These are phyloP conservation scores for Dictyostelium intermedium DNA, from an alignment of 78 protist genomes.

Conservation along the genomic window DNA sequence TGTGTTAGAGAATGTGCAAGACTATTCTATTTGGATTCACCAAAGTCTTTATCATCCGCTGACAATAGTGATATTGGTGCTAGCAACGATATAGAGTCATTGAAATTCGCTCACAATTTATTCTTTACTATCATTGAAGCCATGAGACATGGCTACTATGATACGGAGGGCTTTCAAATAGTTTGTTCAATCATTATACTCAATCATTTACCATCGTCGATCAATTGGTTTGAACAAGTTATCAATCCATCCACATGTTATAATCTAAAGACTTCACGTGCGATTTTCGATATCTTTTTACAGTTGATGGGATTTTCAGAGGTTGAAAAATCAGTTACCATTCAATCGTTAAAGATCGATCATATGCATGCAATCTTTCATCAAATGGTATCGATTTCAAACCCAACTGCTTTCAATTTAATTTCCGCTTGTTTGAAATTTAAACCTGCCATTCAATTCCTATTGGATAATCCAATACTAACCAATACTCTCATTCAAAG, in stretches of 20 bases:
- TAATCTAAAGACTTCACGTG: background rate
- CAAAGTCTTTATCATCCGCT: background rate
- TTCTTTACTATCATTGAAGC: slow-evolving; percentile 4
- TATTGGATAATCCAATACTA: background rate
- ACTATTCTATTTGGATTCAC: slow-evolving; percentile 5
- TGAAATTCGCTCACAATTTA: background rate
- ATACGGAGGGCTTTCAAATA: background rate
- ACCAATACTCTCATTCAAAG: background rate
- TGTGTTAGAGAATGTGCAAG: slow-evolving; percentile 32
- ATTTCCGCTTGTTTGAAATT: background rate
- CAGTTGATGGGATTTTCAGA: background rate
- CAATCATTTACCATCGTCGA: background rate
- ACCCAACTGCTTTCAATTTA: background rate
- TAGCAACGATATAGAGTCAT: background rate
- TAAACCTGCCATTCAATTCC: background rate
- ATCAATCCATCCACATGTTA: background rate
- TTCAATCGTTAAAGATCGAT: background rate
- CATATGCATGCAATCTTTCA: background rate
- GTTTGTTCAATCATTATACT: background rate
- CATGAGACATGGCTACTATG: background rate
- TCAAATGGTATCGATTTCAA: background rate
- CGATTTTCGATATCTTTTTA: background rate
- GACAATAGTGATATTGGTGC: background rate
- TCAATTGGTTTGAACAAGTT: background rate
- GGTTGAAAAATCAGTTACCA: background rate